Evolutionary conservation across 176 grass and related monocot genomes (phyloP), one percentile per base, ranked within the genome.

Genomic region (Carex kokanica): DNA sequence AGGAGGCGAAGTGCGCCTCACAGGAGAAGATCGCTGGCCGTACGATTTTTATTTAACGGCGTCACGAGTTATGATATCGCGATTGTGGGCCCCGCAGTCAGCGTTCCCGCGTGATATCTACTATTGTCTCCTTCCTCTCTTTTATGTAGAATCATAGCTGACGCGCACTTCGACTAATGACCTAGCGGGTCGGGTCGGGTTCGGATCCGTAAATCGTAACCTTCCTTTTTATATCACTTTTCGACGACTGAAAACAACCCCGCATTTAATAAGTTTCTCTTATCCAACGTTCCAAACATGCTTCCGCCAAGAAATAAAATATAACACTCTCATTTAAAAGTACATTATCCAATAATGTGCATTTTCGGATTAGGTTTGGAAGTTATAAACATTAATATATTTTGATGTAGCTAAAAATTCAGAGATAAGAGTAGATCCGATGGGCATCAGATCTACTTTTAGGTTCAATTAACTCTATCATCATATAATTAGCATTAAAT

Each of bases 81-180:
- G 6, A 17, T 79, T 31, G 53, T 77, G 83, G 57, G 81, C 3
- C 0, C 68, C 68, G 15, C 88, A 53, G 90, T 92, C 92, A 88
- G 66, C 90, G 80, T 66, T 88, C 23, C 88, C 88, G 90, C 86
- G 90, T 90, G 60, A 56, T 63, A 51, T 65, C 21, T 68, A 43
- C 73, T 31, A 16, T 78, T 29, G 18, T 17, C 51, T 51, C 43
- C 20, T 25, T 51, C 40, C 20, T 24, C 21, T 4, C 40, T 74
- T 74, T 47, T 0, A 38, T 24, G 4, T 52, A 53, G 45, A 74
- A 74, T 74, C 71, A 74, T n/a, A 56, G 73, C 73, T 78, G 73
- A 78, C 73, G 73, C 73, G 73, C 73, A 78, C 73, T 78, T 56
- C 9, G 24, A 56, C 49, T 55, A 56, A 16, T 56, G 73, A 17